phyloP scores from a whole-genome alignment of 2,329 filamentous ascomycete genomes.

The Xylariales sp. region DNA sequence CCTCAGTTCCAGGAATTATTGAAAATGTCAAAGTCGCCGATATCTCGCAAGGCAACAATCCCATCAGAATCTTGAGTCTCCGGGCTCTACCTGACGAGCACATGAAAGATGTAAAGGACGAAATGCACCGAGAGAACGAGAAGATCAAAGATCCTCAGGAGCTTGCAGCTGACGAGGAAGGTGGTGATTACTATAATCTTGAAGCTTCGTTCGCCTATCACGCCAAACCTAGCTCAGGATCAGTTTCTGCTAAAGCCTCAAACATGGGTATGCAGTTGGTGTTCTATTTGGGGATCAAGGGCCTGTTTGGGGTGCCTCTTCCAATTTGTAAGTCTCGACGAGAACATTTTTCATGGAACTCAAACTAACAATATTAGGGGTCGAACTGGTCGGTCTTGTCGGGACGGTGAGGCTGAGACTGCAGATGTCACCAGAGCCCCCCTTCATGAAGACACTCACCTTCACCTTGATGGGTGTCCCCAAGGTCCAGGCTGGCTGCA shows the following conservation, averaged over 20 bases:
- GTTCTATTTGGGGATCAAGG: constrained; percentile 88
- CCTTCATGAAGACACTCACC: constrained; percentile 86
- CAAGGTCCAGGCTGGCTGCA: constrained; percentile 82
- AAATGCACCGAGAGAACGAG: constrained; percentile 73
- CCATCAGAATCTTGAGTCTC: constrained; percentile 81
- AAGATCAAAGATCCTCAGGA: constrained; percentile 83
- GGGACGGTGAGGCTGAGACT: constrained; percentile 80
- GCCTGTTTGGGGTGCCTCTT: constrained; percentile 82
- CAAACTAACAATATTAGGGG: constrained; percentile 37
- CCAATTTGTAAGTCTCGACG: constrained; percentile 58
- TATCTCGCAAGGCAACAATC: constrained; percentile 90
- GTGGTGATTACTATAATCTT: constrained; percentile 88
- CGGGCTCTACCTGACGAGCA: constrained; percentile 80
- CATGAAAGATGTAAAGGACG: constrained; percentile 75
- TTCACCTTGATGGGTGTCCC: constrained; percentile 94
- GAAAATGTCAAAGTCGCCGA: constrained; percentile 94
- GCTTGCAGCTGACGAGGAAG: constrained; percentile 82
- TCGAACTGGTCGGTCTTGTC: constrained; percentile 86
- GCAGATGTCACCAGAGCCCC: constrained; percentile 83
- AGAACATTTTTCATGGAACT: constrained; percentile 6
- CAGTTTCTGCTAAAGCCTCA: constrained; percentile 74
- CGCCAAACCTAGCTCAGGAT: constrained; percentile 66
- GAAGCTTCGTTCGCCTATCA: constrained; percentile 91
- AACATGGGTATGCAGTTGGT: constrained; percentile 98
- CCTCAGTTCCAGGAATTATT: constrained; percentile 83